Evolutionary conservation across 805 yeast genomes (phyloP).

Genomic region (Helenozyma rhizophorensis): DNA sequence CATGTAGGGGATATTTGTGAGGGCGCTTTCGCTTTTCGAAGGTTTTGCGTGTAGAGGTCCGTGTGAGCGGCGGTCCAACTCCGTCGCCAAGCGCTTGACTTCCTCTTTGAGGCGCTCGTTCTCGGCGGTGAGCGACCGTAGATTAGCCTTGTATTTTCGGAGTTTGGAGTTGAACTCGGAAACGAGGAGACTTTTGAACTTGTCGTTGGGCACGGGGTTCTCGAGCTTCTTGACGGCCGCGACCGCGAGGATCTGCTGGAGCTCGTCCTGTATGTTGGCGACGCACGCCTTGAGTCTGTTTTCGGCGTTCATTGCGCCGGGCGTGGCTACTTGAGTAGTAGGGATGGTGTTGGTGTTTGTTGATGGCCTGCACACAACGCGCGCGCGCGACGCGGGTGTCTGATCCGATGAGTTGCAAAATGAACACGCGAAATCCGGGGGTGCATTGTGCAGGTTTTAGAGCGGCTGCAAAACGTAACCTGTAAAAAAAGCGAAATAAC

Average conservation of each 20-base stretch:
- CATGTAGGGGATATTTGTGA: not conserved
- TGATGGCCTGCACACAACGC: too few relatives aligned
- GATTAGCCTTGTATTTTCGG: slow-evolving; percentile 8
- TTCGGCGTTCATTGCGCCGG: slow-evolving; percentile 9
- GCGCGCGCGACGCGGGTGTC: not conserved
- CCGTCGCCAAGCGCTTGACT: slow-evolving; percentile 3
- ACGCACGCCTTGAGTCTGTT: slow-evolving; percentile 12
- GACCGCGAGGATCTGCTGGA: slow-evolving; percentile 8
- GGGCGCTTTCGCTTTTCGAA: slow-evolving; percentile 2
- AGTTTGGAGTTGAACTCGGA: slow-evolving; percentile 15
- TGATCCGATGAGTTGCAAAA: not conserved
- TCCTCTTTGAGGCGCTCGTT: slow-evolving; percentile 7
- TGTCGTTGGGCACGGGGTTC: slow-evolving; percentile 1
- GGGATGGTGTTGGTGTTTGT: too few relatives aligned
- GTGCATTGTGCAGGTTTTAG: too few relatives aligned
- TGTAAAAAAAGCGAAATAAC: not conserved
- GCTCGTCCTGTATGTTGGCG: slow-evolving; percentile 14
- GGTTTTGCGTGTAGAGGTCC: slow-evolving; percentile 3
- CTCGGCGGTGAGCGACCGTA: slow-evolving; percentile 6
- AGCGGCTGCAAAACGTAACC: slow-evolving; percentile 2
- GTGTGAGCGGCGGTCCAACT: not conserved
- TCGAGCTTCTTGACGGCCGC: slow-evolving; percentile 5
- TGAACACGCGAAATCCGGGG: not conserved
- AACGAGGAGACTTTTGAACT: slow-evolving; percentile 8
- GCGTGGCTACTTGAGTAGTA: too few relatives aligned